phyloP scores from a whole-genome alignment of 768 basidiomycete species.

The Lactifluus volemus region DNA sequence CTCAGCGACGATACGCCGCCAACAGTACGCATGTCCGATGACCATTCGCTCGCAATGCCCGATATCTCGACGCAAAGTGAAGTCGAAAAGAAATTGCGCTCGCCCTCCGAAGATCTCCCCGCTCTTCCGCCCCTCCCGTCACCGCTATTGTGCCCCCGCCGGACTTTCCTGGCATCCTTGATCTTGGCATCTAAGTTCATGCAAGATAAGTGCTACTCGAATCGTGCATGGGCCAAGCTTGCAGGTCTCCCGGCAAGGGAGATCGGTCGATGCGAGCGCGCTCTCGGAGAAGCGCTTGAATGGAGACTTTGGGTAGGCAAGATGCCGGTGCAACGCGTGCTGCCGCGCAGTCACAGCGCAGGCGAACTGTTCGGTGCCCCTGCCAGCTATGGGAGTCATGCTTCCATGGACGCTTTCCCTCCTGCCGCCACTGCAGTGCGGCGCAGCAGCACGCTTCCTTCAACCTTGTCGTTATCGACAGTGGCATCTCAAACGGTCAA shows the following conservation, averaged over 20 bases:
- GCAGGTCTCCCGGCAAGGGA: conserved; percentile 82
- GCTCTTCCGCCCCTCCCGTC: conserved; percentile 50
- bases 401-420: not conserved
- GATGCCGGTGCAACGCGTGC: conserved; percentile 25
- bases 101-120: conserved; percentile 22
- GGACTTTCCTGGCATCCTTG: conserved; percentile 80
- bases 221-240: conserved; percentile 90
- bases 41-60: conserved; percentile 2
- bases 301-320: conserved; percentile 96
- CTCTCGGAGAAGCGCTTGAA: conserved; percentile 74
- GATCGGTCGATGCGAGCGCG: conserved; percentile 83
- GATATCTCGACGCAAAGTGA: conserved; percentile 7
- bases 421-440: not conserved
- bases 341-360: conserved; percentile 14
- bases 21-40: conserved; percentile 15
- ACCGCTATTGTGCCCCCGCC: conserved; percentile 78
- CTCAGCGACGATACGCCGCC: conserved; percentile 1
- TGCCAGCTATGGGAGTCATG: not conserved
- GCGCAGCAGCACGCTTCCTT: conserved; percentile 9
- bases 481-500: not conserved
- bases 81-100: conserved; percentile 15
- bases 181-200: conserved; percentile 89
- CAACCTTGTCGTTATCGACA: not conserved
- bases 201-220: conserved; percentile 90
- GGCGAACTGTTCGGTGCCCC: not conserved